These are phyloP conservation scores for Hirsutella minnesotensis DNA, from an alignment of 2,329 filamentous ascomycete genomes.

Conservation along the genomic window DNA sequence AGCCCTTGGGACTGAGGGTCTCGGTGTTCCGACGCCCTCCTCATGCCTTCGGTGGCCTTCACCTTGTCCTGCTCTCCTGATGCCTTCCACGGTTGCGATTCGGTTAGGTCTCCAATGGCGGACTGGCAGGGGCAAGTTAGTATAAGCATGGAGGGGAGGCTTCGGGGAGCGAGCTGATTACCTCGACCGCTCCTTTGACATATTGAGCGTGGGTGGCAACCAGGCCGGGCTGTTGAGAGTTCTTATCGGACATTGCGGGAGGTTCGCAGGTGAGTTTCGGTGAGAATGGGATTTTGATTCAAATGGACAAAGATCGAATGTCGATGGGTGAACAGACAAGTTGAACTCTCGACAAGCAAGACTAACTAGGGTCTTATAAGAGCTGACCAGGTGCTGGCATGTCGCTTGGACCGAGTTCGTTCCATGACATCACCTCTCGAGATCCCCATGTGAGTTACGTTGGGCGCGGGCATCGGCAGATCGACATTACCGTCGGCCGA, in stretches of 20 bases:
- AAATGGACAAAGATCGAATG: background rate
- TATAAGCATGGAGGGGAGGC: too few relatives aligned
- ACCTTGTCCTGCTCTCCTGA: constrained; percentile 55
- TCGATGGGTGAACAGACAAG: background rate
- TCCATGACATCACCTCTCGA: background rate
- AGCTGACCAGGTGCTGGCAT: too few relatives aligned
- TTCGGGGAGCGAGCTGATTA: too few relatives aligned
- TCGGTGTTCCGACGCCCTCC: constrained; percentile 43
- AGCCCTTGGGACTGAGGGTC: constrained; percentile 42
- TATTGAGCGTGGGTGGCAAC: constrained; percentile 54
- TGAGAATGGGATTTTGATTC: background rate
- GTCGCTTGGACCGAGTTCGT: background rate
- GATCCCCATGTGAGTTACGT: background rate
- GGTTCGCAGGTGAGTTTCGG: background rate
- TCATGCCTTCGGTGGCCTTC: constrained; percentile 50
- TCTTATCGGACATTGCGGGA: constrained; percentile 14
- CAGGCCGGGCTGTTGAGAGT: constrained; percentile 42
- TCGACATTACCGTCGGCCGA: background rate
- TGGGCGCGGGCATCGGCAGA: background rate
- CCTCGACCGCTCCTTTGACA: constrained; percentile 56
- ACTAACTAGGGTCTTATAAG: background rate
- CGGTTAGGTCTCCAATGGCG: constrained; percentile 48
- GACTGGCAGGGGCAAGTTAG: constrained; percentile 24
- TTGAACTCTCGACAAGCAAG: background rate
- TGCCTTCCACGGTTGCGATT: constrained; percentile 49